Base-by-base conservation (phyloP, 495 filamentous ascomycete species). In the Tuber microsphaerosporum region DNA sequence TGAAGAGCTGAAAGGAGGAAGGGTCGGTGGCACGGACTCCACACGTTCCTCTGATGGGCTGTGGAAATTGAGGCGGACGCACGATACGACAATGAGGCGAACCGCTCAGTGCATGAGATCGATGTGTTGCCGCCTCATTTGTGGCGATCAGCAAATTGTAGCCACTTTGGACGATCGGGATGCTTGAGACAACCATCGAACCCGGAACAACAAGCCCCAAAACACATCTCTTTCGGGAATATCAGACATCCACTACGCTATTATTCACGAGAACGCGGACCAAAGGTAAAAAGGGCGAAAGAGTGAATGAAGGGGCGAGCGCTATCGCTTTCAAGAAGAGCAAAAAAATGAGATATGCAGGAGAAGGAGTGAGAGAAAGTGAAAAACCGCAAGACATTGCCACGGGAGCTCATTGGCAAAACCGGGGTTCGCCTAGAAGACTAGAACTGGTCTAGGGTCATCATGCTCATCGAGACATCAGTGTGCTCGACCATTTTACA, bases 401-500 rank as follows among this genome's bases (percentile, higher is more conserved):
- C 56, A 65, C 56, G 22, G 70, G 43, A 44, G 34, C 43, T n/a
- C 22, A n/a, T 44, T 77, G 68, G 73, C 16, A 77, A 37, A 73
- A 70, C 42, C 34, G 48, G 37, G 17, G 31, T 72, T 74, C 74
- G 45, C 74, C 81, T 82, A 83, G 56, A 65, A 65, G 34, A 34
- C 26, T 65, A 65, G 71, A 83, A 83, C 6, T 77, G 76, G 73
- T 83, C 81, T 51, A 83, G 74, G 71, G 81, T 83, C 81, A 83
- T 98, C 95, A 99, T 97, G 85, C 94, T 97, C 91, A 97, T 91
- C 83, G 91, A 94, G 74, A 99, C 90, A 85, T 99, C 95, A 43
- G 95, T 99, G 83, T 91, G 96, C 88, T 97, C 94, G 70, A 99
- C 96, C 96, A 99, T 97, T 85, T 94, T 92, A 71, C 89, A 93